Base-by-base conservation (phyloP, 1,139 yeast genomes). In the Wickerhamiella pararugosa region DNA sequence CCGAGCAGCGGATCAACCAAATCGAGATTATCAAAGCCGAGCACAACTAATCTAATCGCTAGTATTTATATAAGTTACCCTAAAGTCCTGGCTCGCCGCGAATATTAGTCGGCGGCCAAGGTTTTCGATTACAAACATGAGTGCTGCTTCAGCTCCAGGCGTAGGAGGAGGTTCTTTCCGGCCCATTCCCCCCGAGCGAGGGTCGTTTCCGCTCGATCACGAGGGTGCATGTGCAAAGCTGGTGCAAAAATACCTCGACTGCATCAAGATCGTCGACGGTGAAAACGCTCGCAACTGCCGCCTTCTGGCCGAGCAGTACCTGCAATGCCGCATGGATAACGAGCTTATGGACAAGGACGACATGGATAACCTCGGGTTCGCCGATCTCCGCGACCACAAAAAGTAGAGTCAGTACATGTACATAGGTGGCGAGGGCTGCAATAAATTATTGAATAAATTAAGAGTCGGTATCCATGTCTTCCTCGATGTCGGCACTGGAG, bases 161-260 rank as follows among this genome's bases (percentile, higher is more conserved):
- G 43, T 52, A 6, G 21, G 21, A 4, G 51, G 53, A n/a, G 42
- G 48, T 7, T 41, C 46, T 2, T 54, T 52, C 71, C 70, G 82
- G 15, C 94, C 96, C 9, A 79, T 90, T 0, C 95, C 98, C 27
- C 98, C 98, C 4, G 94, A 87, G 53, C 67, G 95, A 53, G 98
- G 98, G 0, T 82, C 96, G 0, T 90, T 90, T 60, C 98, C 97
- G 1, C 66, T 90, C 42, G 98, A 90, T 55, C 98, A 90, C 57
- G 82, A 76, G 48, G 82, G 69, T 27, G 97, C 90, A 53, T 90
- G 97, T 57, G 74, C 76, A 11, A 67, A 67, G 25, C 72, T 75
- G 48, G 90, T 86, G 93, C 60, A 67, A 42, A 74, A 73, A 47
- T 90, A 90, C 57, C 65, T 90, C 49, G 65, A 75, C 43, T 90